A percentile compares a stretch with the other conserved stretches of the same genome.
These are phyloP conservation scores for Nicotiana sylvestris DNA, from an alignment of 257 asterid species.

Conservation along the genomic window DNA sequence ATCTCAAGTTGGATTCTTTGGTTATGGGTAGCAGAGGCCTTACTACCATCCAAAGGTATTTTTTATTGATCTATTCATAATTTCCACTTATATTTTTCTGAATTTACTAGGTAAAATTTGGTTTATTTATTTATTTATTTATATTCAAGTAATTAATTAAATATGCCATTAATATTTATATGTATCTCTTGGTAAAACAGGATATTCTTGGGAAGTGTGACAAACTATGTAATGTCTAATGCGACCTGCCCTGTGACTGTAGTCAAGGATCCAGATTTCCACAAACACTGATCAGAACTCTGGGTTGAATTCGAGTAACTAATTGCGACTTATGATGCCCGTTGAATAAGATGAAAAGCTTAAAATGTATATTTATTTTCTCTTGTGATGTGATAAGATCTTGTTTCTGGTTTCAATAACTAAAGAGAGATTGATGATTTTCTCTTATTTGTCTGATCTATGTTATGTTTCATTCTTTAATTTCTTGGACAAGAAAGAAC, in stretches of 20 bases:
- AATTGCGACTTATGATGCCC: not conserved
- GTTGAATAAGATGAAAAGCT: not conserved
- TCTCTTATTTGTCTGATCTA: not conserved
- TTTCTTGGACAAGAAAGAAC: not conserved
- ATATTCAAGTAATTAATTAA: not conserved
- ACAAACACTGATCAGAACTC: conserved; percentile 28
- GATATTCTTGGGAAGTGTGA: conserved; percentile 80
- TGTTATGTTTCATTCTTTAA: not conserved
- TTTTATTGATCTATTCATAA: not conserved
- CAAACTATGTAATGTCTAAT: conserved; percentile 45
- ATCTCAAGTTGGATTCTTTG: conserved; percentile 60
- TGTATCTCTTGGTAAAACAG: conserved; percentile 25
- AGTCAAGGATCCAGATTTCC: conserved; percentile 63
- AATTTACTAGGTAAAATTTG: not conserved
- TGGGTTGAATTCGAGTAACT: not conserved
- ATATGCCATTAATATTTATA: not conserved
- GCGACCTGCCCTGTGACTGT: conserved; percentile 73
- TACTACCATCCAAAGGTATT: conserved; percentile 53
- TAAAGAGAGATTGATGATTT: not conserved
- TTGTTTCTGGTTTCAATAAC: not conserved
- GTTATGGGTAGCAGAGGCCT: conserved; percentile 95
- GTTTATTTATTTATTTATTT: not conserved
- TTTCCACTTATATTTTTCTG: not conserved
- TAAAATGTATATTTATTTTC: not conserved
- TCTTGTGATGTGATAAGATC: not conserved